Base-by-base conservation (phyloP, 2,329 filamentous ascomycete species). In the Exserohilum turcica region DNA sequence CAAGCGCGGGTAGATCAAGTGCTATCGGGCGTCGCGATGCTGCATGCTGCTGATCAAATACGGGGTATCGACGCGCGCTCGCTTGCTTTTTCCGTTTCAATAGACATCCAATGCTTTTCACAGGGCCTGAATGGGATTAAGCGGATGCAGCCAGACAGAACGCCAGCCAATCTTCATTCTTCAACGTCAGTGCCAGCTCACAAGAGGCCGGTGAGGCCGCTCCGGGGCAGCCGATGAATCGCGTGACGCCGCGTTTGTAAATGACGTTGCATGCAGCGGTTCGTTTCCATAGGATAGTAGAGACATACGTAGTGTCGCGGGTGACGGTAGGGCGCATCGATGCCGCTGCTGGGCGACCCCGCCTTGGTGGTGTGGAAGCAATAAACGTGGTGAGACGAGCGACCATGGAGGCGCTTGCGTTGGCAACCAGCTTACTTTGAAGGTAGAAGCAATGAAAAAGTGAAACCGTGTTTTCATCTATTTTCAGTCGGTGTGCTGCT, bases 1-100 rank as follows among this genome's bases (percentile, higher is more conserved):
- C 44, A 50, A 24, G 33, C 13, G 51, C 45, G 51, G 51, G 51
- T 40, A 54, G 45, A 54, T 54, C 51, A 44, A n/a, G 19, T 28
- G 48, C 43, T 33, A 31, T 33, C 32, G 27, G 16, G n/a, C 37
- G 43, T 49, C 27, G 40, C 33, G 51, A 49, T 54, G 45, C 50
- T 49, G 51, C 45, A 49, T 19, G 13, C 16, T 18, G 50, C 18
- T 43, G 44, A 53, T 49, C 50, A 53, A 43, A 49, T 49, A 19
- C 38, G 50, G 50, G 38, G 33, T 18, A 18, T 39, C 16, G 39
- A 44, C 36, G 28, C 16, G 9, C 10, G 4, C 8, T 38, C 32
- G 38, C 44, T 49, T 53, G 50, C 50, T 49, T 49, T 43, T 49
- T 49, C 40, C 12, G 50, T 40, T 31, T 19, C 44, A 43, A 29